Conservation (phyloP, 2,329 filamentous ascomycete genomes). For the Stachybotrys echinatus region DNA sequence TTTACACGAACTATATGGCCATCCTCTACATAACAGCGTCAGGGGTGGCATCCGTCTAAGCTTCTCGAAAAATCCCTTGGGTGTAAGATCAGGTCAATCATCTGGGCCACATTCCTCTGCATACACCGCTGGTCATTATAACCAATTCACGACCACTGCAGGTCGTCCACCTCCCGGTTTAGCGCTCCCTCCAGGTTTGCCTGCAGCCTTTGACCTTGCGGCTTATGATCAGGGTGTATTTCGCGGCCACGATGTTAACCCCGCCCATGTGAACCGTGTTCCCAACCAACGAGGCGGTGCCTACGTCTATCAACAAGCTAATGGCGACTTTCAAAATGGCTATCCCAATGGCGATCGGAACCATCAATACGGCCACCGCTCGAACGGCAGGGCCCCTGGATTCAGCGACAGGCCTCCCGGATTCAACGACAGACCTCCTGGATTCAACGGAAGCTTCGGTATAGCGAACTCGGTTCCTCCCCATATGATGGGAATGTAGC, state of each 20-base stretch:
- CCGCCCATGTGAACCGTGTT: not conserved
- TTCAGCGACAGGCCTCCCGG: slow-evolving; percentile 9
- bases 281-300: not conserved
- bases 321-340: not conserved
- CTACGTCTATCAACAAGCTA: not conserved
- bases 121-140: slow-evolving; percentile 18
- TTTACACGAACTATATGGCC: slow-evolving; percentile 83
- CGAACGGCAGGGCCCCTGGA: slow-evolving; percentile 9
- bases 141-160: slow-evolving; percentile 41
- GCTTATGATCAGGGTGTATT: not conserved
- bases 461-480: slow-evolving; percentile 9
- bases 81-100: slow-evolving; percentile 76
- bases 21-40: slow-evolving; percentile 80
- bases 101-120: slow-evolving; percentile 32
- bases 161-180: slow-evolving; percentile 81
- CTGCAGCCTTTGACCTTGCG: not conserved
- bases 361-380: not conserved
- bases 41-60: slow-evolving; percentile 93
- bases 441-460: not conserved
- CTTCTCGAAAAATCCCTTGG: slow-evolving; percentile 95
- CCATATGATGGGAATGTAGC: slow-evolving; percentile 20
- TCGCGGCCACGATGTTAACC: not conserved
- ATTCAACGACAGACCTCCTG: slow-evolving; percentile 10
- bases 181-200: slow-evolving; percentile 65
- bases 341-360: not conserved